Base-by-base conservation (phyloP, 1,284 basidiomycete species). In the Cystobasidium slooffiae region DNA sequence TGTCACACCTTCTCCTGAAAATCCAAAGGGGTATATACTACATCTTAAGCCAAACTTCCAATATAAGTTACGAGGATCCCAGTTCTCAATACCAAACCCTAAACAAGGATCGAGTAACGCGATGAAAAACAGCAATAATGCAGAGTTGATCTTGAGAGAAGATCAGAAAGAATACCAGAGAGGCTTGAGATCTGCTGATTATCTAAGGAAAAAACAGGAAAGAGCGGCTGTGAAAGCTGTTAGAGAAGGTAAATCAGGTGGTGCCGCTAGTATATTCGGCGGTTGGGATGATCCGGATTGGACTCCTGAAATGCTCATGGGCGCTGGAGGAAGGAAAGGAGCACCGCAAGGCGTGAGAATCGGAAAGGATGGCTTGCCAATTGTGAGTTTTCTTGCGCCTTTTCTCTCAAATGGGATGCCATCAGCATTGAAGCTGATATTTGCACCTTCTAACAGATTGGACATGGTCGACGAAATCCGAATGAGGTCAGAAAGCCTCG, bases 1-100 rank as follows among this genome's bases (percentile, higher is more conserved):
- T 44, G 87, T 82, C 44, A 74, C 72, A 43, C 76, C 80, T 24
- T 75, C 80, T 24, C 14, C 90, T 88, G 20, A 87, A 84, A 18
- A 89, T 93, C 80, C 80, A 1, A 84, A 88, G 90, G 82, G 86
- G 4, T 80, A 80, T 76, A 77, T 81, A 68, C 76, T 97, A 9
- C 94, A 98, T 83, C 88, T 97, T 67, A 97, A 94, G 84, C 87
- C 88, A 80, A 97, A 96, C 84, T 99, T 96, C 84, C 93, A 96
- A 81, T 97, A 96, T 85, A 90, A 89, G 77, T 88, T 90, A 41
- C 90, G 97, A 22, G 97, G 97, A 18, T 96, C 94, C 10, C 91
- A 91, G 80, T 99, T 93, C 83, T 89, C 93, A 22, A 94, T 99
- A 76, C 96, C 97, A 4, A 86, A 90, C 55, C 93, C 97, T 24